A percentile compares a stretch with the other conserved stretches of the same genome.
phyloP scores from a whole-genome alignment of 257 asterid genomes.

The Avicennia marina region DNA sequence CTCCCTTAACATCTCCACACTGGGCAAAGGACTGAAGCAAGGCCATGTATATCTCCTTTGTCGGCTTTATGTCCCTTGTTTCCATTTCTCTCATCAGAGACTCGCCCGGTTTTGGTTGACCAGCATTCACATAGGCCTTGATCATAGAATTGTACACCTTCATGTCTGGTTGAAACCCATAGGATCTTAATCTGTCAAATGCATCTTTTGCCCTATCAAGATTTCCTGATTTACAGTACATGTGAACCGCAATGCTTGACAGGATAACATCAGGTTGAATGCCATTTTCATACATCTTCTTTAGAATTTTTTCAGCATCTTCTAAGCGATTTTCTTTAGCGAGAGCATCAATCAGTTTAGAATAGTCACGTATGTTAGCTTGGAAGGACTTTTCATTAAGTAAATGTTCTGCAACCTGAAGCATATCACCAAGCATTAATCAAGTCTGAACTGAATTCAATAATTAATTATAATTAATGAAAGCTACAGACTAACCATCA shows the following conservation, averaged over 20 bases:
- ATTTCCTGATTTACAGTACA: slow-evolving; percentile 71
- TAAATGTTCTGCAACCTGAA: slow-evolving; percentile 72
- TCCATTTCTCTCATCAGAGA: slow-evolving; percentile 58
- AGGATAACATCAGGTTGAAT: slow-evolving; percentile 57
- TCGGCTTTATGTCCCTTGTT: slow-evolving; percentile 36
- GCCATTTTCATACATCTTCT: slow-evolving; percentile 68
- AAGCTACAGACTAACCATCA: too few relatives aligned
- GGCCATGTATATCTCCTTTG: slow-evolving; percentile 59
- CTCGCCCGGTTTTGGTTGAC: slow-evolving; percentile 37
- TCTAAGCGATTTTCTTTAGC: slow-evolving; percentile 43
- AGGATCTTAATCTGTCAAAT: slow-evolving; percentile 41
- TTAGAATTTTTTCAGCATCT: slow-evolving; percentile 72
- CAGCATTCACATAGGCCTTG: slow-evolving; percentile 64
- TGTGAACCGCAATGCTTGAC: slow-evolving; percentile 40
- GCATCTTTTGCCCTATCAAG: slow-evolving; percentile 47
- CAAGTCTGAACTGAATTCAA: not conserved
- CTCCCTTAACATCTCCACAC: slow-evolving; percentile 30
- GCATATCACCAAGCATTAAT: not conserved
- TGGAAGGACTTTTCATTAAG: slow-evolving; percentile 74
- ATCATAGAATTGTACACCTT: slow-evolving; percentile 56
- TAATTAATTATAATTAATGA: too few relatives aligned
- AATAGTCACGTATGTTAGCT: slow-evolving; percentile 62
- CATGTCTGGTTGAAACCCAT: slow-evolving; percentile 60
- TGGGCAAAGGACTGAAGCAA: slow-evolving; percentile 53
- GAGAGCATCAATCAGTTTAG: slow-evolving; percentile 58